Evolutionary conservation across 2,329 filamentous ascomycete genomes (phyloP), one percentile per base, ranked within the genome.

Genomic region (Aspergillus transmontanensis): DNA sequence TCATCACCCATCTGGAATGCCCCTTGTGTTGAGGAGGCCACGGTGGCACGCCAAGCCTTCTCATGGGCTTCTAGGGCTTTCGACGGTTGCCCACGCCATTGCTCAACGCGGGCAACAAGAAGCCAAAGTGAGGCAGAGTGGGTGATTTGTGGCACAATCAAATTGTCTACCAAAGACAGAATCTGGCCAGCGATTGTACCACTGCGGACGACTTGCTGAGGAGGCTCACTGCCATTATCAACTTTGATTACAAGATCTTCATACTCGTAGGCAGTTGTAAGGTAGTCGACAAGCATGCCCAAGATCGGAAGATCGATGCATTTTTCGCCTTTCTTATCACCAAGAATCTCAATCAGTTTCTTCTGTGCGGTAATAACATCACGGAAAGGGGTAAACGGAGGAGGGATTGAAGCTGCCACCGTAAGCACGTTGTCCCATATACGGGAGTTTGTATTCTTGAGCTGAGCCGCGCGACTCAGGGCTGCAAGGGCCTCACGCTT

Each of bases 351-450:
- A 59, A 97, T 87, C 58, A 98, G 84, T 64, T 90, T 87, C 46
- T 85, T 86, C 63, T 95, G 85, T 0, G 92, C 92, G 5, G 89
- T 83, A 36, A 97, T 81, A 57, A 97, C 87, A 65, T 97, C 93
- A 0, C 83, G 77, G 73, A 93, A 89, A 0, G 90, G 87, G 0
- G 79, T 82, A 34, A 69, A 63, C 1, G 92, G 90, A 0, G 94
- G 94, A 0, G 84, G 85, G 32, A 95, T 86, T 1, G 92, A 91
- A 0, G 91, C 87, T 0, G 92, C 90, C 26, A 98, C 89, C 0
- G 93, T 95, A 62, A 99, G 86, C 19, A 98, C 90, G 72, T 99
- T 99, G 75, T 96, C 92, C 94, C 94, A 98, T 76, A 99, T 97
- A 69, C 92, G 89, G 85, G 90, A 92, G 79, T 94, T 94, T 70